Evolutionary conservation across 768 basidiomycete species (phyloP).

Genomic region (Fomitopsis pulvina): DNA sequence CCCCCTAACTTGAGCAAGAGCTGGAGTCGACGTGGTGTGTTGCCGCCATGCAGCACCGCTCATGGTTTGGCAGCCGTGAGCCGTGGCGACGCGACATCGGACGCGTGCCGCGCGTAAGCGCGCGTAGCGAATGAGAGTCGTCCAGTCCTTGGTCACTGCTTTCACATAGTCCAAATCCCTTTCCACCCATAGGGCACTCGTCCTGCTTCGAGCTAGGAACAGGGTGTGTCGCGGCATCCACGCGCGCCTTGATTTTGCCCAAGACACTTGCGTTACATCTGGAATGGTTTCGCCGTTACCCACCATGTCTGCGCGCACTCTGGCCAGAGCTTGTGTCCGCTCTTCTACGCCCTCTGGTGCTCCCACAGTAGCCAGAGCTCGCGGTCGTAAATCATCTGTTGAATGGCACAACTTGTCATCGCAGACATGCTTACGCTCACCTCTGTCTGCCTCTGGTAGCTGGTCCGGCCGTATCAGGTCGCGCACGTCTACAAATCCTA

Average conservation of each 20-base stretch:
- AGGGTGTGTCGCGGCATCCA: neutral
- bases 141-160: neutral
- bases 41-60: too few species aligned
- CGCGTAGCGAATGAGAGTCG: too few species aligned
- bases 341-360: neutral
- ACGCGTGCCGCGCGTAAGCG: too few species aligned
- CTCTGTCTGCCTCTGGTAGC: neutral
- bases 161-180: neutral
- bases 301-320: neutral
- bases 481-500: too few species aligned
- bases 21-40: too few species aligned
- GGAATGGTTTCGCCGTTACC: neutral
- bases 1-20: too few species aligned
- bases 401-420: neutral
- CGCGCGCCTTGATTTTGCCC: neutral
- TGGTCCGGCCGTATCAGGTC: neutral
- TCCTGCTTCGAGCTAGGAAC: neutral
- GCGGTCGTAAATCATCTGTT: neutral
- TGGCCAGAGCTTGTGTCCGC: neutral
- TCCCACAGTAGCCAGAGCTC: neutral
- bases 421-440: neutral
- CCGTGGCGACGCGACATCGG: too few species aligned
- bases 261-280: neutral
- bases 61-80: too few species aligned
- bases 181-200: neutral